A percentile compares a stretch with the other conserved stretches of the same genome.
Conservation (phyloP, 257 asterid species). For the Linderniella brevidens region DNA sequence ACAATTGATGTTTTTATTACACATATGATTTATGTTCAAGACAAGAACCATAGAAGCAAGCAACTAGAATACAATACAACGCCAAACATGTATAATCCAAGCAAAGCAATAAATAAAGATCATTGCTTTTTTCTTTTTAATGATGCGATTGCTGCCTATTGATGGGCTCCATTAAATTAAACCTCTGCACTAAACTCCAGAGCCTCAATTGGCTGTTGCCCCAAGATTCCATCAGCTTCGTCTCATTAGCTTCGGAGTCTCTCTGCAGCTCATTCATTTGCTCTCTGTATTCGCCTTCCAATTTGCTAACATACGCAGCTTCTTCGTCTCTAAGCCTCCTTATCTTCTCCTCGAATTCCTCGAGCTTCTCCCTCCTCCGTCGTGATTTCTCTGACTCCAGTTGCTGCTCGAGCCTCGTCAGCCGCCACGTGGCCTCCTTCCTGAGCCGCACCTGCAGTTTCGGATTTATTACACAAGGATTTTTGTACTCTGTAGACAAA, state of each 20-base stretch:
- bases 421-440: constrained; percentile 72
- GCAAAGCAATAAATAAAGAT: no score
- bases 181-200: constrained; percentile 32
- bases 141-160: no score
- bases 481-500: no score
- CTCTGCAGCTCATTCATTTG: constrained; percentile 35
- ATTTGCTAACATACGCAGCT: constrained; percentile 24
- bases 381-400: constrained; percentile 60
- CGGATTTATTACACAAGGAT: no score
- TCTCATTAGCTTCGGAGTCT: constrained; percentile 58
- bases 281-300: constrained; percentile 57
- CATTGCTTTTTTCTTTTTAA: no score
- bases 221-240: constrained; percentile 55
- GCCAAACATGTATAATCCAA: no score
- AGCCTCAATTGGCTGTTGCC: constrained; percentile 36
- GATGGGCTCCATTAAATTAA: constrained; percentile 10
- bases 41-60: no score
- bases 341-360: constrained; percentile 46
- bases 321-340: constrained; percentile 47
- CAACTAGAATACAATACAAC: no score
- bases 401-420: constrained; percentile 69
- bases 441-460: constrained; percentile 27
- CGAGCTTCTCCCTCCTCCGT: constrained; percentile 46
- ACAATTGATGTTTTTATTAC: not conserved
- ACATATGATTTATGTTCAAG: no score